Percentiles rank a stretch among this genome's conserved stretches.
phyloP scores from a whole-genome alignment of 139 green algal species.

The Chlamydomonas sp. region DNA sequence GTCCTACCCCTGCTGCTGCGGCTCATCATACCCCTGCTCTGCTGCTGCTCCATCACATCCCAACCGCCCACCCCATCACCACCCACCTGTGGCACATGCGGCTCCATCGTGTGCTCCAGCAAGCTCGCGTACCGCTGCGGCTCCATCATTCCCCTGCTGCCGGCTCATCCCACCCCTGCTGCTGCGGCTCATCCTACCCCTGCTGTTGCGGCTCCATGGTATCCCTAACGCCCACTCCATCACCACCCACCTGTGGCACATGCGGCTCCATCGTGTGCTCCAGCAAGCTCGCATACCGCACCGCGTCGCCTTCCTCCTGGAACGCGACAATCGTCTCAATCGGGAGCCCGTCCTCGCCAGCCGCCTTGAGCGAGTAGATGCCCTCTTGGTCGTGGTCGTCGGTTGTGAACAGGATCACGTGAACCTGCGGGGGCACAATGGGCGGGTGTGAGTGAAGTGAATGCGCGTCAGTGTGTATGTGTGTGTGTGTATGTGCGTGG shows the following conservation, averaged over 20 bases:
- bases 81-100: slow-evolving; percentile 55
- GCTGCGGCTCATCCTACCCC: not conserved
- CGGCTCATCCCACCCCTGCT: not conserved
- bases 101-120: slow-evolving; percentile 69
- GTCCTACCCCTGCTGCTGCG: too few relatives aligned
- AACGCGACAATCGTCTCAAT: slow-evolving; percentile 83
- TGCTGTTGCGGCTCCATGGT: not conserved
- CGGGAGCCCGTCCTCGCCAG: slow-evolving; percentile 45
- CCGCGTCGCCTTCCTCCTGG: slow-evolving; percentile 61
- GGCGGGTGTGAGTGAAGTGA: too few relatives aligned
- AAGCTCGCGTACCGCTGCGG: slow-evolving; percentile 46
- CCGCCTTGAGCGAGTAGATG: slow-evolving; percentile 70
- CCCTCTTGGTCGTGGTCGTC: slow-evolving; percentile 63
- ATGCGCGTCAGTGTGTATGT: too few relatives aligned
- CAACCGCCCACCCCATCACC: too few relatives aligned
- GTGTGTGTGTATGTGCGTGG: too few relatives aligned
- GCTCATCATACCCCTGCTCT: too few relatives aligned
- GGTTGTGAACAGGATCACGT: slow-evolving; percentile 76
- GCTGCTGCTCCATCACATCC: too few relatives aligned
- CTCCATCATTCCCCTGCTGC: not conserved
- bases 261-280: not conserved
- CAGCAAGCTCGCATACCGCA: slow-evolving; percentile 23
- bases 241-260: not conserved
- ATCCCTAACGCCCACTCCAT: not conserved
- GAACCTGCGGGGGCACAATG: slow-evolving; percentile 28